Percentiles rank a stretch among this genome's conserved stretches.
Evolutionary conservation across 225 moss, liverwort and hornwort genomes (phyloP).

Genomic region (Bryoerythrophyllum caledonicum): DNA sequence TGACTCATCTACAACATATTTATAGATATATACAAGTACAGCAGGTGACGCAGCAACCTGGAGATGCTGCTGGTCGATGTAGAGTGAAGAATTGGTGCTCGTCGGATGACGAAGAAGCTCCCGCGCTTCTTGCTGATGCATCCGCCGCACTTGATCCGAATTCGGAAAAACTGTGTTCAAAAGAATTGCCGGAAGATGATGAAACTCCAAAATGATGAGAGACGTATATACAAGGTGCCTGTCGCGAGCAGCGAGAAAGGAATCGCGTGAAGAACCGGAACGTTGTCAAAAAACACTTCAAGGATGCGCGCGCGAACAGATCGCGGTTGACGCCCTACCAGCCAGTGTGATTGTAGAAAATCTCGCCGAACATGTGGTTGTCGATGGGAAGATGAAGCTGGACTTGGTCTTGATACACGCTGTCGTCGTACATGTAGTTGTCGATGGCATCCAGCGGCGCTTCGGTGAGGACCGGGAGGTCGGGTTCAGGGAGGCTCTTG

Average conservation of each 20-base stretch:
- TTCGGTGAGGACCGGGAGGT: constrained; percentile 20
- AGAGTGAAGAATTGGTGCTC: constrained; percentile 6
- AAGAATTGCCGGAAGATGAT: neutral
- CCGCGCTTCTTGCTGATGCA: neutral
- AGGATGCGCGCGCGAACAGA: neutral
- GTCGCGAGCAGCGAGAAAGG: neutral
- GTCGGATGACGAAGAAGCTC: neutral
- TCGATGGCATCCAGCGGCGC: neutral
- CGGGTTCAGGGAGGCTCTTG: constrained; percentile 8
- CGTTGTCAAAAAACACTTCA: neutral
- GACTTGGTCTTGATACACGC: neutral
- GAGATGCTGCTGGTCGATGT: neutral
- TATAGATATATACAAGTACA: constrained; percentile 4
- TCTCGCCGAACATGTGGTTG: neutral
- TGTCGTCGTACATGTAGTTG: neutral
- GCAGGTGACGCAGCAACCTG: neutral
- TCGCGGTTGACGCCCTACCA: neutral
- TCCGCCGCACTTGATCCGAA: neutral
- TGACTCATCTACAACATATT: neutral
- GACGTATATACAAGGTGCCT: neutral
- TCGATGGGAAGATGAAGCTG: too few species aligned
- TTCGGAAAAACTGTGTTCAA: neutral
- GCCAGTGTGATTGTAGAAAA: neutral
- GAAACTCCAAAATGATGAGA: neutral
- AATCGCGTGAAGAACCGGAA: neutral